Evolutionary conservation across 306 rosid species (phyloP), one percentile per base, ranked within the genome.

Genomic region (Malus fusca): DNA sequence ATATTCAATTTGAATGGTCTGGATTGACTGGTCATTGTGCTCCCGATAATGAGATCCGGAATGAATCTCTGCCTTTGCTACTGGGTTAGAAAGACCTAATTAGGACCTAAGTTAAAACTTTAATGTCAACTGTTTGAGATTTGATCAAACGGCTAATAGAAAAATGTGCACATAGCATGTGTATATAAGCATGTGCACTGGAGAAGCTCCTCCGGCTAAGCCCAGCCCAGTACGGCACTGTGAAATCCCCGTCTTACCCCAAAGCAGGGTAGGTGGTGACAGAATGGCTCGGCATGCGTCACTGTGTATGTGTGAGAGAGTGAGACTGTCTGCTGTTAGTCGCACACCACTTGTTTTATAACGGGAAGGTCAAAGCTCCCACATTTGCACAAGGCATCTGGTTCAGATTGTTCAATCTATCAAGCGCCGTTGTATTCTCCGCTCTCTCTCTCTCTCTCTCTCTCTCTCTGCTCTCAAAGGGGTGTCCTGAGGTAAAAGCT

Each of bases 401-500:
- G 23, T 61, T 48, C 43, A 21, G 66, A 60, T 22, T 63, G 69
- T 53, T 82, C 75, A 64, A 19, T 17, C 66, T 17, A 67, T 22
- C 59, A 30, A 68, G 63, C 19, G 18, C 48, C 56, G 35, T 58
- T 43, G 9, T 31, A 10, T 42, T 66, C 0, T 71, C 59, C 23
- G 22, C 73, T 51, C 35, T 63, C 22, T 74, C 9, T 31, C 22
- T 74, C 15, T 31, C 8, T 66, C 0, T 63, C 22, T 68, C 15
- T 46, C 53, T 46, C 7, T 14, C 17, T 46, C 19, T 14, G 15
- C 30, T 7, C 28, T 0, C 43, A 0, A 22, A 48, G 83, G 83
- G 83, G 83, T 80, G 66, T 28, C 59, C 83, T 80, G 83, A 80
- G 79, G 83, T 69, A 46, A 48, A 51, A 31, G 40, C 55, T 66